Percentiles rank a stretch among this genome's conserved stretches.
phyloP scores from a whole-genome alignment of 345 rosid species.

The Crucihimalaya himalaica region DNA sequence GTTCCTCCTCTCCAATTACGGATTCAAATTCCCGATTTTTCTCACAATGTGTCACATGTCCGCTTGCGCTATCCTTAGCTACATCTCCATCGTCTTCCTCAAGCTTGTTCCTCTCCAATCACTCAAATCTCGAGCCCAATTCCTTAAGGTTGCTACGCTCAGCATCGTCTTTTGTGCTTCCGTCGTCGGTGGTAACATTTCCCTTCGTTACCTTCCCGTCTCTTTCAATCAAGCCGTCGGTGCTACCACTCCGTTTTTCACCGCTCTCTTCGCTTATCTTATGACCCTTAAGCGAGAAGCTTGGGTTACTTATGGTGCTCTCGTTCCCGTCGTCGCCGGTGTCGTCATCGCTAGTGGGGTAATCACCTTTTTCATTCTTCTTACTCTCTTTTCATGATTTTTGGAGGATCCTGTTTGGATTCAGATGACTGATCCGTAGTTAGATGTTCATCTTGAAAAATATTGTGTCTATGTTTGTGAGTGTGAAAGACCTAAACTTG shows the following conservation, averaged over 20 bases:
- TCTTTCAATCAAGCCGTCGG: constrained; percentile 97
- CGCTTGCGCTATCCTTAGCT: constrained; percentile 84
- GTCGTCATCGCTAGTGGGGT: constrained; percentile 95
- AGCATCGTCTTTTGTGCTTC: constrained; percentile 88
- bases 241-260: constrained; percentile 92
- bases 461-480: neutral
- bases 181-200: constrained; percentile 92
- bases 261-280: constrained; percentile 80
- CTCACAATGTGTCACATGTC: constrained; percentile 98
- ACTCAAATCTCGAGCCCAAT: constrained; percentile 72
- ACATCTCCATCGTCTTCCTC: constrained; percentile 81
- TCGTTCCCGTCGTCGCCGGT: constrained; percentile 84
- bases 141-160: constrained; percentile 75
- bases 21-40: constrained; percentile 89
- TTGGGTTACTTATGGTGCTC: constrained; percentile 85
- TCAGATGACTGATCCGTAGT: neutral
- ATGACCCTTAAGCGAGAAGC: constrained; percentile 85
- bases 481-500: neutral
- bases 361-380: neutral
- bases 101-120: constrained; percentile 83
- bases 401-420: no score
- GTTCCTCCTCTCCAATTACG: constrained; percentile 83
- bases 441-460: neutral
- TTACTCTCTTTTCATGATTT: constrained; percentile 23
- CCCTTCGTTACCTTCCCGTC: constrained; percentile 82